These are phyloP conservation scores for Myxozyma neotropica DNA, from an alignment of 805 yeast species.

Conservation along the genomic window DNA sequence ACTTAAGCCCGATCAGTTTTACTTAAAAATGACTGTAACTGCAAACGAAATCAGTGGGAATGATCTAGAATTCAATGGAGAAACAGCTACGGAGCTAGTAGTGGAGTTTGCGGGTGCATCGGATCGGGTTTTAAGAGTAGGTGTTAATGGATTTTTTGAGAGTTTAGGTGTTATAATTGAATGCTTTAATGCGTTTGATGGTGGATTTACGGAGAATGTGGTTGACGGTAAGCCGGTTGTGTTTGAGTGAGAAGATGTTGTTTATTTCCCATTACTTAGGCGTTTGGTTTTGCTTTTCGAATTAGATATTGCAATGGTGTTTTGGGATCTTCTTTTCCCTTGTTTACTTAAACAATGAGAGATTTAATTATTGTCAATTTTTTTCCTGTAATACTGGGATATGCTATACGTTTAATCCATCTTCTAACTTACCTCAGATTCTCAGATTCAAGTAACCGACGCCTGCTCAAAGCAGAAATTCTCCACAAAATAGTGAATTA, in stretches of 20 bases:
- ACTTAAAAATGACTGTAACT: slow-evolving; percentile 48
- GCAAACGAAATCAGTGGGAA: neutral
- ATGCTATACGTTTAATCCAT: too few relatives aligned
- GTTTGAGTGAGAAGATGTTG: neutral
- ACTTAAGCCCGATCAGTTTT: slow-evolving; percentile 67
- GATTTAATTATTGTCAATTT: neutral
- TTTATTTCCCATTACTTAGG: neutral
- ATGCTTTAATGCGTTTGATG: slow-evolving; percentile 69
- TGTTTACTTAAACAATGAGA: neutral
- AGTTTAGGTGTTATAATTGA: slow-evolving; percentile 75
- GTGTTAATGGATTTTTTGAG: slow-evolving; percentile 79
- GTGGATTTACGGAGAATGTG: slow-evolving; percentile 39
- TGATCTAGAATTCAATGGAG: too few relatives aligned
- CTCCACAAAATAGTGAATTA: too few relatives aligned
- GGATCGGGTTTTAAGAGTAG: slow-evolving; percentile 79
- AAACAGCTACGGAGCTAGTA: too few relatives aligned
- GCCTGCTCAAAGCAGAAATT: too few relatives aligned
- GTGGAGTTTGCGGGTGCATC: slow-evolving; percentile 62
- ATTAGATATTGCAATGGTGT: neutral
- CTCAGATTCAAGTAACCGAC: too few relatives aligned
- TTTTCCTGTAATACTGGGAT: too few relatives aligned
- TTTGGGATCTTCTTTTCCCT: neutral
- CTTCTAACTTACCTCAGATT: too few relatives aligned
- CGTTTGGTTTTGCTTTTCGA: neutral
- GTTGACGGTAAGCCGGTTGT: slow-evolving; percentile 11